phyloP scores from a whole-genome alignment of 192 early-diverging fungal genomes.

The Entomortierella parvispora region DNA sequence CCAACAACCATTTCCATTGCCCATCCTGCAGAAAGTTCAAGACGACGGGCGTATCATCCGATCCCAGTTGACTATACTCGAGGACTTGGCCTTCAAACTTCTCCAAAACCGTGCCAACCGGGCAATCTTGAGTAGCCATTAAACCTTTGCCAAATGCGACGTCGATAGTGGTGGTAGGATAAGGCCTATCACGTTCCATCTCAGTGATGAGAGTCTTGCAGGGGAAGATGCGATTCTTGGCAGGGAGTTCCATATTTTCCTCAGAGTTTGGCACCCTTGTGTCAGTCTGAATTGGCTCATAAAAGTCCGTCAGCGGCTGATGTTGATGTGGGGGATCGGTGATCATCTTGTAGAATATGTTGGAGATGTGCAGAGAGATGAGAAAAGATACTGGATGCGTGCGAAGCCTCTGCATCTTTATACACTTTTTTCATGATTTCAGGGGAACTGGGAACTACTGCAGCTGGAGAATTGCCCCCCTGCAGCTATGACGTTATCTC shows the following conservation, averaged over 20 bases:
- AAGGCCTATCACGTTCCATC: neutral
- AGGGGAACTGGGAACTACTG: too few species aligned
- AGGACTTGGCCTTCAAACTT: slow-evolving; percentile 19
- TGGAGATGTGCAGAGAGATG: too few species aligned
- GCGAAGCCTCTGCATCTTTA: too few species aligned
- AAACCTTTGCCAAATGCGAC: slow-evolving; percentile 9
- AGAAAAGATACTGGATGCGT: too few species aligned
- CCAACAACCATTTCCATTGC: slow-evolving; percentile 17
- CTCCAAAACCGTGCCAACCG: slow-evolving; percentile 5
- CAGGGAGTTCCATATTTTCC: slow-evolving; percentile 7
- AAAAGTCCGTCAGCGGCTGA: too few species aligned
- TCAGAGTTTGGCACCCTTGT: slow-evolving; percentile 23
- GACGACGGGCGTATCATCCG: neutral
- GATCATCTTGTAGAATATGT: too few species aligned
- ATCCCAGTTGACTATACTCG: slow-evolving; percentile 14
- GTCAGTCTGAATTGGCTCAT: too few species aligned
- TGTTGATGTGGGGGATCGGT: too few species aligned
- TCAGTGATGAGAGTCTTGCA: neutral
- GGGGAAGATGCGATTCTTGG: slow-evolving; percentile 2
- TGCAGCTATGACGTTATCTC: too few species aligned
- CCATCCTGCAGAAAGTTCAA: slow-evolving; percentile 3
- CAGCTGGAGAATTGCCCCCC: too few species aligned
- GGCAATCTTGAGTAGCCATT: slow-evolving; percentile 4
- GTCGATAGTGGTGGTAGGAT: slow-evolving; percentile 3
- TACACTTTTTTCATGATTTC: too few species aligned